These are phyloP conservation scores for Myrica gale DNA, from an alignment of 306 rosid genomes.

Conservation along the genomic window DNA sequence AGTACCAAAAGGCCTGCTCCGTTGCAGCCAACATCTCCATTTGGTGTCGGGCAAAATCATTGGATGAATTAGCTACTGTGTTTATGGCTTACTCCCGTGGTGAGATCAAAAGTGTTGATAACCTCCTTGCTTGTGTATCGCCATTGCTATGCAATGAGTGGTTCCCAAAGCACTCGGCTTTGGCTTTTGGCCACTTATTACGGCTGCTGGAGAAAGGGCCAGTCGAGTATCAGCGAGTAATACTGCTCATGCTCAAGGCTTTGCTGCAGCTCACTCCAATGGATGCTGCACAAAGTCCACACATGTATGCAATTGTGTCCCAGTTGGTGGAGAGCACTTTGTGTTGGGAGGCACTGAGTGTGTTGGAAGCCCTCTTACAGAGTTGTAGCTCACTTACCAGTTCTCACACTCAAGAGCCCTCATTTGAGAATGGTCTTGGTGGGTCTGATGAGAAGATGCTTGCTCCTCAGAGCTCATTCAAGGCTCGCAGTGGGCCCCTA, in stretches of 20 bases:
- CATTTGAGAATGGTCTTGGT: slow-evolving; percentile 72
- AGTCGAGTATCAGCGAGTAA: slow-evolving; percentile 89
- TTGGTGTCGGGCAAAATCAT: slow-evolving; percentile 92
- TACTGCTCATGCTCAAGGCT: slow-evolving; percentile 91
- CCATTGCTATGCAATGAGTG: slow-evolving; percentile 86
- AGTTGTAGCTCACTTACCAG: slow-evolving; percentile 90
- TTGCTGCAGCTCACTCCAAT: slow-evolving; percentile 97
- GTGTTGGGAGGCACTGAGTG: slow-evolving; percentile 97
- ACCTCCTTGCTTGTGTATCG: slow-evolving; percentile 86
- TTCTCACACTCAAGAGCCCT: slow-evolving; percentile 69
- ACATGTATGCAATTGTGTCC: slow-evolving; percentile 91
- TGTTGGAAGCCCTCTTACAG: slow-evolving; percentile 93
- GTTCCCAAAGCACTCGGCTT: slow-evolving; percentile 93
- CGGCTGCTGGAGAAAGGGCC: slow-evolving; percentile 93
- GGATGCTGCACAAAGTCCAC: slow-evolving; percentile 99
- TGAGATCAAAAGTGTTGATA: slow-evolving; percentile 75
- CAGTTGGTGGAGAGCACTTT: slow-evolving; percentile 96
- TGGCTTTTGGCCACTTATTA: slow-evolving; percentile 92
- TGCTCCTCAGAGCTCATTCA: slow-evolving; percentile 82
- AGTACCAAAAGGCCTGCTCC: slow-evolving; percentile 86
- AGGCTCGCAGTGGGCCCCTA: slow-evolving; percentile 94
- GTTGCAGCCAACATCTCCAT: slow-evolving; percentile 82
- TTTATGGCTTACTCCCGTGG: slow-evolving; percentile 81
- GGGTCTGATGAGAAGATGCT: slow-evolving; percentile 69
- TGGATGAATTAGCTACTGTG: slow-evolving; percentile 85